These are phyloP conservation scores for Leccinum olivaceoglutinosum DNA, from an alignment of 1,284 basidiomycete genomes.

Conservation along the genomic window DNA sequence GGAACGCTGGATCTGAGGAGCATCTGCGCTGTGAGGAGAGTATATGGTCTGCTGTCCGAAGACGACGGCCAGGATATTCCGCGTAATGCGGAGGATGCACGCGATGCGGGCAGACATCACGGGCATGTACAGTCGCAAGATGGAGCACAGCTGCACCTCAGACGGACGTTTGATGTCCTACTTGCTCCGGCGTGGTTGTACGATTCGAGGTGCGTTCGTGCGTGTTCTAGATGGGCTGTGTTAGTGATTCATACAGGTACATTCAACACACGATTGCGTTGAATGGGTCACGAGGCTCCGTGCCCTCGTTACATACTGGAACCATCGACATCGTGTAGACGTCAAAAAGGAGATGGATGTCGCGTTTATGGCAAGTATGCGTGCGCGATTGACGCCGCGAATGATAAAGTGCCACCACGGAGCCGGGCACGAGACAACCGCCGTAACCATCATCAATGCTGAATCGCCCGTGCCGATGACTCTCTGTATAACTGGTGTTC, in stretches of 20 bases:
- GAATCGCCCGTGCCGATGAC: slow-evolving; percentile 50
- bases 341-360: slow-evolving; percentile 77
- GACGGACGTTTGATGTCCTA: slow-evolving; percentile 76
- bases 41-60: slow-evolving; percentile 35
- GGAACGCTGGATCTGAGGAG: slow-evolving; percentile 66
- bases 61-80: slow-evolving; percentile 25
- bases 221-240: slow-evolving; percentile 2
- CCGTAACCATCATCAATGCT: slow-evolving; percentile 48
- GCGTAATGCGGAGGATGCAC: slow-evolving; percentile 45
- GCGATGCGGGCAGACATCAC: slow-evolving; percentile 66
- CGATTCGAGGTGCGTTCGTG: slow-evolving; percentile 61
- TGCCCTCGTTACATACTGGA: slow-evolving; percentile 72
- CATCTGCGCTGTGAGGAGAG: slow-evolving; percentile 60
- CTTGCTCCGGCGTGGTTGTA: slow-evolving; percentile 64
- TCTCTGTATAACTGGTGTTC: slow-evolving; percentile 79
- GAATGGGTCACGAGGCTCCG: slow-evolving; percentile 73
- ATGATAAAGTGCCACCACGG: slow-evolving; percentile 33
- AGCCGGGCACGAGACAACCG: slow-evolving; percentile 35
- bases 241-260: slow-evolving; percentile 37
- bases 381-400: slow-evolving; percentile 54
- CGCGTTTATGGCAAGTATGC: slow-evolving; percentile 45
- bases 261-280: slow-evolving; percentile 57
- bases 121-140: slow-evolving; percentile 40
- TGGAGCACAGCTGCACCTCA: slow-evolving; percentile 48
- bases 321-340: slow-evolving; percentile 60